A percentile compares a stretch with the other conserved stretches of the same genome.
Evolutionary conservation across 1,139 yeast genomes (phyloP).

Genomic region (Hyphopichia fennica): DNA sequence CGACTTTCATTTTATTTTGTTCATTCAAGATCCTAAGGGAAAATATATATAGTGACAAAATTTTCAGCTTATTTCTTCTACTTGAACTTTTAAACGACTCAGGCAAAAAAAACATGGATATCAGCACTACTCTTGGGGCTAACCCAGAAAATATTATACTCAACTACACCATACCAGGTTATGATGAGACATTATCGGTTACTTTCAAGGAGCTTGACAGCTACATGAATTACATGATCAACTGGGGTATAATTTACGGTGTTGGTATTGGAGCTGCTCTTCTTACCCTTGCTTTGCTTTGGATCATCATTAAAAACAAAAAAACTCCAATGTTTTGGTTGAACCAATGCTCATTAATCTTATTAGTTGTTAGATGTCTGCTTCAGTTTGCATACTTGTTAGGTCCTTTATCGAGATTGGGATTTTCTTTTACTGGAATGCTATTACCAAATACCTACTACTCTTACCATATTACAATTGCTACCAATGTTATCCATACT

Average conservation of each 20-base stretch:
- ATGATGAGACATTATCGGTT: neutral
- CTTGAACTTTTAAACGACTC: too few species aligned
- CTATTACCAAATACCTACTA: slow-evolving; percentile 23
- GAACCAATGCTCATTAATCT: slow-evolving; percentile 58
- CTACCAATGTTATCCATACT: slow-evolving; percentile 60
- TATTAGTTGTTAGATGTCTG: slow-evolving; percentile 57
- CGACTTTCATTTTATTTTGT: too few species aligned
- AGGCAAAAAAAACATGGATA: neutral
- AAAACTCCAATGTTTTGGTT: slow-evolving; percentile 68
- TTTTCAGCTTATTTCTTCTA: too few species aligned
- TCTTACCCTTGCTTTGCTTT: slow-evolving; percentile 21
- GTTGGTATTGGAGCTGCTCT: slow-evolving; percentile 30
- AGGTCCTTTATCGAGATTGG: slow-evolving; percentile 51
- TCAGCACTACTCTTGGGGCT: neutral
- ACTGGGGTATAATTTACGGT: slow-evolving; percentile 20
- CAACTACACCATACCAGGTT: neutral
- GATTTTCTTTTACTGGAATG: slow-evolving; percentile 52
- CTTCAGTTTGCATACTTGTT: slow-evolving; percentile 55
- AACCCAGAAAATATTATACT: slow-evolving; percentile 1
- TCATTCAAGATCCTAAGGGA: too few species aligned
- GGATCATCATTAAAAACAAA: slow-evolving; percentile 46
- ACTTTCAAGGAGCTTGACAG: slow-evolving; percentile 11
- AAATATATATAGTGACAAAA: too few species aligned
- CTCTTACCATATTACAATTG: slow-evolving; percentile 43
- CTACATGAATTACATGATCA: slow-evolving; percentile 8